Percentiles rank a stretch among this genome's conserved stretches.
Evolutionary conservation across 1,284 basidiomycete genomes (phyloP).

Genomic region (Peniophora sp.): DNA sequence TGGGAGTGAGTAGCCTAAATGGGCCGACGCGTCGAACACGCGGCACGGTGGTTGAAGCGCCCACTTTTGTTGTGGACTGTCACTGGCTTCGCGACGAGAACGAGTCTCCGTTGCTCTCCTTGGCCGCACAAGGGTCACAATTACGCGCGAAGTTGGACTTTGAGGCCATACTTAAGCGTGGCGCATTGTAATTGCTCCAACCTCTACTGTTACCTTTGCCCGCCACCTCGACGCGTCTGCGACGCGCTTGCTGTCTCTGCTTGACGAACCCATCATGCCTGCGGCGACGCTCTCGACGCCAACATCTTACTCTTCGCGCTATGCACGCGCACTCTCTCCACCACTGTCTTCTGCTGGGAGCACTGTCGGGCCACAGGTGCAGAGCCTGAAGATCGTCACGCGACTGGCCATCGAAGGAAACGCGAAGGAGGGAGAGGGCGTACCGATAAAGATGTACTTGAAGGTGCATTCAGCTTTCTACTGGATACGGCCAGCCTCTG

Average conservation of each 20-base stretch:
- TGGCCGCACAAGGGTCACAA: too few species aligned
- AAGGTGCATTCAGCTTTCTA: slow-evolving; percentile 39
- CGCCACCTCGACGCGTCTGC: background rate
- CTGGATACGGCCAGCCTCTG: slow-evolving; percentile 6
- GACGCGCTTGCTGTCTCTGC: background rate
- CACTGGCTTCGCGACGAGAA: too few species aligned
- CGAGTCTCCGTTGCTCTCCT: too few species aligned
- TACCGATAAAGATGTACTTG: slow-evolving; percentile 63
- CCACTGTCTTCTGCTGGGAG: slow-evolving; percentile 31
- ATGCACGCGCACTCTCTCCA: slow-evolving; percentile 29
- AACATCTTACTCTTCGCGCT: slow-evolving; percentile 15
- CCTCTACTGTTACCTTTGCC: background rate
- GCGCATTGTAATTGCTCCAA: background rate
- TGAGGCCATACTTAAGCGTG: too few species aligned
- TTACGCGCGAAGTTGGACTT: too few species aligned
- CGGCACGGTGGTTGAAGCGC: too few species aligned
- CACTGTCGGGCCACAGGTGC: slow-evolving; percentile 23
- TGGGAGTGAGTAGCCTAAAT: background rate
- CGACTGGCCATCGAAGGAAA: slow-evolving; percentile 69
- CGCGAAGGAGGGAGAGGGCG: slow-evolving; percentile 58
- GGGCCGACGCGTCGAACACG: background rate
- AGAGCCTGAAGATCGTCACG: slow-evolving; percentile 59
- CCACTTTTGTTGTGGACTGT: too few species aligned
- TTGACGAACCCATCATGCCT: background rate
- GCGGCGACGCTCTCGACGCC: background rate